Percentiles rank a stretch among this genome's conserved stretches.
Evolutionary conservation across 2,329 filamentous ascomycete genomes (phyloP).

Genomic region (Claviceps sp.): DNA sequence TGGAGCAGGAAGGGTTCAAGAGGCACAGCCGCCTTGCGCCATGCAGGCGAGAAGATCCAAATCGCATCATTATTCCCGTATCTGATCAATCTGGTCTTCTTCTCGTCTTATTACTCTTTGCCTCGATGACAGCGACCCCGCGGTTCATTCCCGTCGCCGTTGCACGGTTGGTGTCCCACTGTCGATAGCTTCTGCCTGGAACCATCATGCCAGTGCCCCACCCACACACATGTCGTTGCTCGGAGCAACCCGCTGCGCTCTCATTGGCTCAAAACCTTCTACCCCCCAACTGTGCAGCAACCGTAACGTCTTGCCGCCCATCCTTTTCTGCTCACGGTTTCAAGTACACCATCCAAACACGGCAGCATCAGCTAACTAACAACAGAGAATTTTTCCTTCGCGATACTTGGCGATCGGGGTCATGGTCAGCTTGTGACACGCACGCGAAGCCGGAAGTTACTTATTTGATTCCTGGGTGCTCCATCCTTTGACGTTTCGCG

Average conservation of each 20-base stretch:
- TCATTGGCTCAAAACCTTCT: constrained; percentile 16
- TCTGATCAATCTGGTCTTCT: background rate
- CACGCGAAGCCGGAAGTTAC: constrained; percentile 13
- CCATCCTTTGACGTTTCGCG: constrained; percentile 2
- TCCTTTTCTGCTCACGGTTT: constrained; percentile 6
- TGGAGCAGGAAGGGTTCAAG: background rate
- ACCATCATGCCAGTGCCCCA: background rate
- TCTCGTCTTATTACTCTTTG: no score
- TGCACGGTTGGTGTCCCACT: background rate
- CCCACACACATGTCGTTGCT: constrained; percentile 14
- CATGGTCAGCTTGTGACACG: constrained; percentile 27
- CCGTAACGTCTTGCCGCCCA: background rate
- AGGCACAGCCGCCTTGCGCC: background rate
- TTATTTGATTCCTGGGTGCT: constrained; percentile 10
- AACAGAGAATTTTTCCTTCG: constrained; percentile 11
- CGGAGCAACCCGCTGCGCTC: constrained; percentile 15
- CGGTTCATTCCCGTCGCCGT: background rate
- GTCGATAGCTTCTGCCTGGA: background rate
- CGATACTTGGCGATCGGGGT: constrained; percentile 15
- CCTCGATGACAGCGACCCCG: background rate
- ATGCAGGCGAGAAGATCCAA: background rate
- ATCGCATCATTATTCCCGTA: no score
- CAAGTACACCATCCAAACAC: constrained; percentile 14
- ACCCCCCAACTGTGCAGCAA: constrained; percentile 16
- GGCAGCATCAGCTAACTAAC: constrained; percentile 17